Evolutionary conservation across 116 monocot genomes (phyloP).

Genomic region (Posidonia oceanica): DNA sequence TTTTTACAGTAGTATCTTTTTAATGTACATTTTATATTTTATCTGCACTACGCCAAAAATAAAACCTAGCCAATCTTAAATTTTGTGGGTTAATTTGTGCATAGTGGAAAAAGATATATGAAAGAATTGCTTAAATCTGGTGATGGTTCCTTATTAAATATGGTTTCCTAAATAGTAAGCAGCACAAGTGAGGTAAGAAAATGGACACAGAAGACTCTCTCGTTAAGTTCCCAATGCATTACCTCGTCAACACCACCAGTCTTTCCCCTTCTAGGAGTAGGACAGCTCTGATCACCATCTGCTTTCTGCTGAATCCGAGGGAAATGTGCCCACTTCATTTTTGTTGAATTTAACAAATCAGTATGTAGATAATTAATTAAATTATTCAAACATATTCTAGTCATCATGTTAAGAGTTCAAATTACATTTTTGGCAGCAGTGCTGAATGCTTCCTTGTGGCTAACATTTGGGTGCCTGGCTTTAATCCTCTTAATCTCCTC

Average conservation of each 20-base stretch:
- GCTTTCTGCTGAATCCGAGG: conserved; percentile 64
- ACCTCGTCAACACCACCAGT: conserved; percentile 8
- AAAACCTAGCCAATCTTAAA: too few species aligned
- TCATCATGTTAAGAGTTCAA: too few species aligned
- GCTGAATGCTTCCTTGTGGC: conserved; percentile 94
- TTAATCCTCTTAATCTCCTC: conserved; percentile 96
- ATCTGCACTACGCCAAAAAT: too few species aligned
- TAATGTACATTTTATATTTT: too few species aligned
- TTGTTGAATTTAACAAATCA: too few species aligned
- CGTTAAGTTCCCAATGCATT: not conserved
- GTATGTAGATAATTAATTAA: not conserved
- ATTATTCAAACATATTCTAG: not conserved
- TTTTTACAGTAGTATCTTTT: too few species aligned
- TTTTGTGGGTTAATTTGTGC: too few species aligned
- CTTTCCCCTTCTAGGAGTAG: conserved; percentile 2
- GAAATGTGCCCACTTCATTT: conserved; percentile 81
- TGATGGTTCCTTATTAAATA: too few species aligned
- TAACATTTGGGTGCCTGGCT: conserved; percentile 51
- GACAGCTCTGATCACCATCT: conserved; percentile 29
- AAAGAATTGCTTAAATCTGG: too few species aligned
- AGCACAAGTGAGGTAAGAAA: not conserved
- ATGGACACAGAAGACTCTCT: not conserved
- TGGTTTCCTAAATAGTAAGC: too few species aligned
- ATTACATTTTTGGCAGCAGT: conserved; percentile 84
- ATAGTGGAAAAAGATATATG: too few species aligned